These are phyloP conservation scores for Paxillus involutus DNA, from an alignment of 768 basidiomycete species.

Conservation along the genomic window DNA sequence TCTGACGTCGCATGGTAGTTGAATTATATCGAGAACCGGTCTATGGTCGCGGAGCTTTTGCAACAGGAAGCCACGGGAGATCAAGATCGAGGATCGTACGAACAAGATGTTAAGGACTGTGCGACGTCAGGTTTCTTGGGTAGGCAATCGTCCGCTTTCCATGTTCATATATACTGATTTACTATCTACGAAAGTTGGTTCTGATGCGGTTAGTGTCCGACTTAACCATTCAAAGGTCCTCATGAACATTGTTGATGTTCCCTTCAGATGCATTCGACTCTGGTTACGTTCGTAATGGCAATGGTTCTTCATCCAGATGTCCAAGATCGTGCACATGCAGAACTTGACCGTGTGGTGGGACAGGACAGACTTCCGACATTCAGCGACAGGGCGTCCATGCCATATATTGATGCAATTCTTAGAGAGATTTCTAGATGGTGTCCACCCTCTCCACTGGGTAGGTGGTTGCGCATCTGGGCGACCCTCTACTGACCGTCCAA, in stretches of 20 bases:
- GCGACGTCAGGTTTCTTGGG: slow-evolving; percentile 22
- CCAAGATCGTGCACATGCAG: slow-evolving; percentile 19
- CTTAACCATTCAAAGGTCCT: not conserved
- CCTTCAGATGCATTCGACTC: slow-evolving; percentile 13
- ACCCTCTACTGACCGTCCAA: not conserved
- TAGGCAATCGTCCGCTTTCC: not conserved
- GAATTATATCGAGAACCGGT: slow-evolving; percentile 18
- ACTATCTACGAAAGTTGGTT: slow-evolving; percentile 10
- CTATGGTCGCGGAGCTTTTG: slow-evolving; percentile 22
- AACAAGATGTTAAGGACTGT: slow-evolving; percentile 18
- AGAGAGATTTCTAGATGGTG: slow-evolving; percentile 23
- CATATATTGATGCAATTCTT: slow-evolving; percentile 22
- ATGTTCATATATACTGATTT: not conserved
- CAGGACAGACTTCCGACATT: slow-evolving; percentile 15
- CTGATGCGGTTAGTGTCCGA: slow-evolving; percentile 10
- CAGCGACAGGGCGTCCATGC: slow-evolving; percentile 16
- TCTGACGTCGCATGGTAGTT: slow-evolving; percentile 9
- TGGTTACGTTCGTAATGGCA: slow-evolving; percentile 17
- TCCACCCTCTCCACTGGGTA: slow-evolving; percentile 20
- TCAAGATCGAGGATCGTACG: slow-evolving; percentile 7
- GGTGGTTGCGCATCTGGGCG: not conserved
- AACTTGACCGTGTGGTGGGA: slow-evolving; percentile 18
- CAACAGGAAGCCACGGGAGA: not conserved
- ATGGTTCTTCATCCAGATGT: slow-evolving; percentile 22
- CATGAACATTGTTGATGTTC: not conserved